phyloP scores from a whole-genome alignment of 768 basidiomycete genomes.

The Lactifluus hygrophoroides region DNA sequence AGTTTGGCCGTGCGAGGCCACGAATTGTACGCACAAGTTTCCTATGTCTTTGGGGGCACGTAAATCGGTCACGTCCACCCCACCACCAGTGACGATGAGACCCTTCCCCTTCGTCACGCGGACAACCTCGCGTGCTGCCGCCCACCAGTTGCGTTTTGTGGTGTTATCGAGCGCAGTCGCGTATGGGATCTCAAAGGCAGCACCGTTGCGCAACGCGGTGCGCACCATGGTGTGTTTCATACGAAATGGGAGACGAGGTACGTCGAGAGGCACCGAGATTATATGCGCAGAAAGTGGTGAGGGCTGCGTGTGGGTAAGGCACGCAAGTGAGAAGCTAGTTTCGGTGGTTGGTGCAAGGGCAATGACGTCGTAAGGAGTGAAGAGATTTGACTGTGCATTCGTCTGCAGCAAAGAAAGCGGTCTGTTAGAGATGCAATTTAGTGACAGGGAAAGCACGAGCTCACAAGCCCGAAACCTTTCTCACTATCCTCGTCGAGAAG shows the following conservation, averaged over 20 bases:
- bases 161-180: constrained; percentile 55
- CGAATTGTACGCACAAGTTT: constrained; percentile 46
- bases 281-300: constrained; percentile 73
- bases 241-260: constrained; percentile 69
- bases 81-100: constrained; percentile 63
- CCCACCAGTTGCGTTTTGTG: constrained; percentile 81
- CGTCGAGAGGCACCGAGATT: constrained; percentile 69
- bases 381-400: constrained; percentile 53
- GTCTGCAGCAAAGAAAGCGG: constrained; percentile 44
- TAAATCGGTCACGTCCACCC: constrained; percentile 49
- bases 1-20: background rate
- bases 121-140: constrained; percentile 62
- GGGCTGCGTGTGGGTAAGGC: constrained; percentile 70
- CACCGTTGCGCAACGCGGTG: constrained; percentile 73
- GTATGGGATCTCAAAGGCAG: constrained; percentile 75
- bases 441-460: constrained; percentile 18
- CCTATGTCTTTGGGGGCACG: constrained; percentile 65
- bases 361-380: constrained; percentile 67
- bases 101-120: constrained; percentile 78
- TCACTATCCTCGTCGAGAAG: constrained; percentile 77
- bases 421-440: background rate
- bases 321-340: constrained; percentile 66
- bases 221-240: constrained; percentile 79
- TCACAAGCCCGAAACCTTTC: constrained; percentile 74
- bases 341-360: constrained; percentile 67